Conservation (phyloP, 371 early-diverging fungal species). For the Umbelopsis sp. region DNA sequence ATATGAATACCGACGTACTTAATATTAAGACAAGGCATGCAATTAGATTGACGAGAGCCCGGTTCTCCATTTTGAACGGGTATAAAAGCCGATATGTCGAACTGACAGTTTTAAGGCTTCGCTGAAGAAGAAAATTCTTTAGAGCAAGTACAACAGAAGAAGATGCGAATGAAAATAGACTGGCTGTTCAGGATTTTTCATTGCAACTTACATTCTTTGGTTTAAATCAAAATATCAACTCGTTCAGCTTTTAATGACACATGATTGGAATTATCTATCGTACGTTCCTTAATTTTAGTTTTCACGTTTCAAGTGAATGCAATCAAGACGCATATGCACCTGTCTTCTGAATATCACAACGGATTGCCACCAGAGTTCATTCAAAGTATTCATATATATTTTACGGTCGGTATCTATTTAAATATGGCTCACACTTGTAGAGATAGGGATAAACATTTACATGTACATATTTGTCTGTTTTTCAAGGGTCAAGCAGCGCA, state of each 20-base stretch:
- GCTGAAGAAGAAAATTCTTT: background rate
- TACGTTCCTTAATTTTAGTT: no score
- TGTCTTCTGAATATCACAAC: no score
- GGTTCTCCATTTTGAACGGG: conserved; percentile 3
- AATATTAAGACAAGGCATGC: background rate
- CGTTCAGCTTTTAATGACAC: background rate
- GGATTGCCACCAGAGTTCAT: no score
- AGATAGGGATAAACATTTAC: no score
- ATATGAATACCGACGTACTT: background rate
- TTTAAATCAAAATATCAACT: conserved; percentile 9
- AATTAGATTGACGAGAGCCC: conserved; percentile 3
- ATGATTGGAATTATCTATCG: background rate
- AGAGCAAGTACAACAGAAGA: background rate
- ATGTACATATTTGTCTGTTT: no score
- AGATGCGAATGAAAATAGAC: background rate
- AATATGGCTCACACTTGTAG: background rate
- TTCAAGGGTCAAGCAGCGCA: no score
- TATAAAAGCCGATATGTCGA: background rate
- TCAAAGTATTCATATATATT: background rate
- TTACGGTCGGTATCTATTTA: background rate
- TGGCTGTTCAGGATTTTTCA: background rate
- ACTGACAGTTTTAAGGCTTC: background rate
- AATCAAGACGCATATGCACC: no score
- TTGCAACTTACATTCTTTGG: conserved; percentile 13
- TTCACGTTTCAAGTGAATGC: no score